A percentile compares a stretch with the other conserved stretches of the same genome.
Conservation (phyloP, 306 rosid species). For the Cicer chorassanicum region DNA sequence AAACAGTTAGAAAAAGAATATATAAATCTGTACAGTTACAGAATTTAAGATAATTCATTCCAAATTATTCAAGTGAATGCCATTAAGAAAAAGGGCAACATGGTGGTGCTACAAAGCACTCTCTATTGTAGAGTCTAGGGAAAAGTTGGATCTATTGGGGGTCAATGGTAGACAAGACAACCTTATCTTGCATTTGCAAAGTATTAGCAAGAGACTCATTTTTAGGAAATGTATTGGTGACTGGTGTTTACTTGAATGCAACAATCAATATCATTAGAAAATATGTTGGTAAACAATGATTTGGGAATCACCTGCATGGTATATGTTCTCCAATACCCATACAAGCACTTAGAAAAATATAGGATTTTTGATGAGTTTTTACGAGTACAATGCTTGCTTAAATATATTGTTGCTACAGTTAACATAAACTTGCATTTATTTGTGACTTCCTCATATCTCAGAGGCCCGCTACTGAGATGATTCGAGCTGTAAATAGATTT, state of each 20-base stretch:
- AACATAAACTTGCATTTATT: conserved; percentile 22
- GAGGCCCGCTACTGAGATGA: conserved; percentile 84
- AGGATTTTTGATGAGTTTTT: conserved; percentile 13
- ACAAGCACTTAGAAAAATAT: background rate
- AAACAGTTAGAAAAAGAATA: background rate
- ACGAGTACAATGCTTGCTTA: conserved; percentile 29
- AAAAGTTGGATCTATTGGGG: background rate
- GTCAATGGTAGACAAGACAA: background rate
- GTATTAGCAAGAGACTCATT: conserved; percentile 3
- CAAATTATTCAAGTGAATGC: background rate
- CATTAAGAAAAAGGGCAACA: background rate
- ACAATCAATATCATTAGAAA: background rate
- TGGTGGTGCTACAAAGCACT: conserved; percentile 12
- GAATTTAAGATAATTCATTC: background rate
- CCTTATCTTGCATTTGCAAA: conserved; percentile 4
- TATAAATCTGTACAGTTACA: background rate
- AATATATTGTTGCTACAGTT: conserved; percentile 31
- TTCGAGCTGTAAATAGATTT: conserved; percentile 91
- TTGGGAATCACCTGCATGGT: conserved; percentile 22
- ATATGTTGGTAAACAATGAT: conserved; percentile 1
- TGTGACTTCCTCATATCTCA: conserved; percentile 41
- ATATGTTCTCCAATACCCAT: conserved; percentile 4
- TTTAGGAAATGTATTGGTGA: conserved; percentile 6
- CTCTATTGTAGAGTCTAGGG: background rate
- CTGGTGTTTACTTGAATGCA: conserved; percentile 16